Evolutionary conservation across 192 early-diverging fungal genomes (phyloP).

Genomic region (Coemansia sp.): DNA sequence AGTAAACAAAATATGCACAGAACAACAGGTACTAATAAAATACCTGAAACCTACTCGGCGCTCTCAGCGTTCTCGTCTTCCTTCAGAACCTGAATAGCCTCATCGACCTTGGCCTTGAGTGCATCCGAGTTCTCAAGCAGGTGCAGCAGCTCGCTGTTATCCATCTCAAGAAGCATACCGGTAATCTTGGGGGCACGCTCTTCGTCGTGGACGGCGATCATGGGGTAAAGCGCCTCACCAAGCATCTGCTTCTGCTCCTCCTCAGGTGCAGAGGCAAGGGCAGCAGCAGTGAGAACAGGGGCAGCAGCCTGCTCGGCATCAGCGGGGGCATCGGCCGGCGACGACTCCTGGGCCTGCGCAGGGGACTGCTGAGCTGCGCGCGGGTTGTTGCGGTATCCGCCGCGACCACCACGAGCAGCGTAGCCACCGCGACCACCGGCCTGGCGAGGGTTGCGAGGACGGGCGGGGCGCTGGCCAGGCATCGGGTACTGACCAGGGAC

Average conservation of each 20-base stretch:
- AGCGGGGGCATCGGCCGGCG: slow-evolving; percentile 36
- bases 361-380: slow-evolving; percentile 37
- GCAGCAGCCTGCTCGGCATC: slow-evolving; percentile 33
- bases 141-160: slow-evolving; percentile 88
- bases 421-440: slow-evolving; percentile 50
- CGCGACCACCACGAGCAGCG: slow-evolving; percentile 45
- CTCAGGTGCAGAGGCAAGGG: slow-evolving; percentile 72
- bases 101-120: slow-evolving; percentile 76
- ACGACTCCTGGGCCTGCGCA: slow-evolving; percentile 33
- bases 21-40: background rate
- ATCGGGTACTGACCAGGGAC: slow-evolving; percentile 29
- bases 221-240: slow-evolving; percentile 92
- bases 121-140: slow-evolving; percentile 80
- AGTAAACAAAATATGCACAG: background rate
- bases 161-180: slow-evolving; percentile 99
- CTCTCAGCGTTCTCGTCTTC: slow-evolving; percentile 25
- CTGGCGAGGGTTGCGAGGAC: slow-evolving; percentile 53
- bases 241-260: slow-evolving; percentile 96
- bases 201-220: slow-evolving; percentile 66
- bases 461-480: slow-evolving; percentile 32
- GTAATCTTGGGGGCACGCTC: slow-evolving; percentile 94
- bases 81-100: slow-evolving; percentile 84
- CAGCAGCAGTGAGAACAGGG: slow-evolving; percentile 64
- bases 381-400: slow-evolving; percentile 50
- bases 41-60: slow-evolving; percentile 3